A percentile compares a stretch with the other conserved stretches of the same genome.
Conservation (phyloP, 306 rosid species). For the Vigna mungo region DNA sequence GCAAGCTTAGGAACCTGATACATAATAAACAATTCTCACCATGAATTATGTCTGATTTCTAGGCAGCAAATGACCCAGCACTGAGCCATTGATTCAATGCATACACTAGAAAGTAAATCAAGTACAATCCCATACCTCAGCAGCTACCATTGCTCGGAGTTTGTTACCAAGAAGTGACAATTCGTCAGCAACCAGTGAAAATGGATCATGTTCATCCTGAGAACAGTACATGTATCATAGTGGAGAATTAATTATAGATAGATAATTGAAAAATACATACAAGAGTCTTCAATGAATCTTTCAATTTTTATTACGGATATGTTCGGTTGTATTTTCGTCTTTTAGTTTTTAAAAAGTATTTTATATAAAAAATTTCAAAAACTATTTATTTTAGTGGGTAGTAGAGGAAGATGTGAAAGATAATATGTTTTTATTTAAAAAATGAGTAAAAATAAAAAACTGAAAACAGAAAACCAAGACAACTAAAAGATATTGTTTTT, state of each 20-base stretch:
- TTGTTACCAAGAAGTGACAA: constrained; percentile 78
- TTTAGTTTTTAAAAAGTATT: background rate
- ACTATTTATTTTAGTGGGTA: background rate
- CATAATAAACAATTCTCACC: constrained; percentile 40
- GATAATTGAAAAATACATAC: constrained; percentile 12
- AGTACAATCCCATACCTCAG: constrained; percentile 70
- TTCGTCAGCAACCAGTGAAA: constrained; percentile 93
- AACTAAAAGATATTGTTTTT: background rate
- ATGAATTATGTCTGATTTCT: constrained; percentile 22
- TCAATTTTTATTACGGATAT: background rate
- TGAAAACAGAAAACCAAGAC: background rate
- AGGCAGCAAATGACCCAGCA: constrained; percentile 21
- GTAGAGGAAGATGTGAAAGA: background rate
- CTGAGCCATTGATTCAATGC: constrained; percentile 17
- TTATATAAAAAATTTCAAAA: background rate
- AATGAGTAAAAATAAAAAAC: background rate
- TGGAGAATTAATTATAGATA: constrained; percentile 11
- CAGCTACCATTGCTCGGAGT: constrained; percentile 77
- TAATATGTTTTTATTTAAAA: no score
- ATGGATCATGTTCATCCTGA: constrained; percentile 89
- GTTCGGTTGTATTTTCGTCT: background rate
- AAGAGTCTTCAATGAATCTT: background rate
- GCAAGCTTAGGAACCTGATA: constrained; percentile 98
- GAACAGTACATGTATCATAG: constrained; percentile 37
- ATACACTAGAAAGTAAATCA: constrained; percentile 33